A percentile compares a stretch with the other conserved stretches of the same genome.
Evolutionary conservation across 768 basidiomycete species (phyloP).

Genomic region (Agaricus blazei): DNA sequence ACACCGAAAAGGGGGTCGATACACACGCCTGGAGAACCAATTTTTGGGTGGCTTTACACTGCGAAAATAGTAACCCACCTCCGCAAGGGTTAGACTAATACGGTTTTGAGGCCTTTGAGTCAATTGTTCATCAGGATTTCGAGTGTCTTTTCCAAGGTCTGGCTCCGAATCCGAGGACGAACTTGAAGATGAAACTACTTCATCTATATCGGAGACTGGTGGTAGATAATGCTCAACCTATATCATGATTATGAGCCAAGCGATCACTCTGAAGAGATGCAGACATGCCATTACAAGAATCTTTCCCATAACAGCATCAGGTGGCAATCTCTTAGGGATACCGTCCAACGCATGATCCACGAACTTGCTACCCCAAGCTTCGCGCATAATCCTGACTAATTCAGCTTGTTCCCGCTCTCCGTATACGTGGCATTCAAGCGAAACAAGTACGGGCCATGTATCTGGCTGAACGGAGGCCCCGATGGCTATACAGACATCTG

Average conservation of each 20-base stretch:
- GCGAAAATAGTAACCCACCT: conserved; percentile 53
- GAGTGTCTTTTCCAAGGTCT: background rate
- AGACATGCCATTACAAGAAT: conserved; percentile 53
- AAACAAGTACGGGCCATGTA: conserved; percentile 56
- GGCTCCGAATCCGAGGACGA: conserved; percentile 5
- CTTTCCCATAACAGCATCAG: conserved; percentile 44
- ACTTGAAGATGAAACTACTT: conserved; percentile 5
- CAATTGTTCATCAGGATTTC: background rate
- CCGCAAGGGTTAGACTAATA: conserved; percentile 31
- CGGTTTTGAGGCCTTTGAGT: background rate
- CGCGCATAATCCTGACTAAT: conserved; percentile 47
- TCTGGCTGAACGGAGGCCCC: conserved; percentile 32
- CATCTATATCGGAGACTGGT: conserved; percentile 13
- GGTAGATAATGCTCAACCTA: conserved; percentile 55
- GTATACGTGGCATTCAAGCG: conserved; percentile 57
- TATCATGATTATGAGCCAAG: background rate
- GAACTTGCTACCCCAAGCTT: conserved; percentile 47
- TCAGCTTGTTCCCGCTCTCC: conserved; percentile 42
- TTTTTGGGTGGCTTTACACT: conserved; percentile 55
- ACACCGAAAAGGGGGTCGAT: background rate
- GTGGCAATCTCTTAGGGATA: conserved; percentile 28
- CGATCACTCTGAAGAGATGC: background rate
- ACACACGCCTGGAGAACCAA: conserved; percentile 40
- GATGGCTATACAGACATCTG: conserved; percentile 50
- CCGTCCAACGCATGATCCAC: conserved; percentile 35